These are phyloP conservation scores for Lanzia echinophila DNA, from an alignment of 2,329 filamentous ascomycete genomes.

Conservation along the genomic window DNA sequence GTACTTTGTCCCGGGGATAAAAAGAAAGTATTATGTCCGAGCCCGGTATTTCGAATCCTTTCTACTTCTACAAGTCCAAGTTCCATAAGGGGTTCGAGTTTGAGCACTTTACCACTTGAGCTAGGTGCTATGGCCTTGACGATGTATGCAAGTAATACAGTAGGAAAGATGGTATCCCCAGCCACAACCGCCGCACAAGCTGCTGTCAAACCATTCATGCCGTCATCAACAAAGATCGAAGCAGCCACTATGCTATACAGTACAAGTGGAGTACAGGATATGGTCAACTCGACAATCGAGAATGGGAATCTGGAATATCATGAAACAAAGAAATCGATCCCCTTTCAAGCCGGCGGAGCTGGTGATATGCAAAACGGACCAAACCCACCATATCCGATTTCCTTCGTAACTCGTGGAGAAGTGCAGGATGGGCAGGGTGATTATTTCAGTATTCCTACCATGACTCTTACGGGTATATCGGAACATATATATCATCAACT, in stretches of 20 bases:
- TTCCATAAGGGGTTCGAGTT: constrained; percentile 56
- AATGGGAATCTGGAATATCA: constrained; percentile 35
- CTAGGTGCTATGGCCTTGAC: constrained; percentile 52
- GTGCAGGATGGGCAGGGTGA: constrained; percentile 23
- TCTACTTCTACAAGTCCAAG: constrained; percentile 56
- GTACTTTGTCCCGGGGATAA: constrained; percentile 51
- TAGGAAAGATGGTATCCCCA: constrained; percentile 40
- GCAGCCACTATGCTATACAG: constrained; percentile 32
- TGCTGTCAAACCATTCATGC: constrained; percentile 31
- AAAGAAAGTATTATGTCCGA: constrained; percentile 55
- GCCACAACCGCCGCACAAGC: constrained; percentile 38
- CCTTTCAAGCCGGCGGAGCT: constrained; percentile 32
- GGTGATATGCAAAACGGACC: constrained; percentile 42
- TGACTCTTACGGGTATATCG: constrained; percentile 46
- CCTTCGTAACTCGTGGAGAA: constrained; percentile 45
- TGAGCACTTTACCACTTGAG: constrained; percentile 59
- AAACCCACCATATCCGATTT: constrained; percentile 45
- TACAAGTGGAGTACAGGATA: constrained; percentile 22
- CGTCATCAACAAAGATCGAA: constrained; percentile 25
- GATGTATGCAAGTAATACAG: constrained; percentile 30
- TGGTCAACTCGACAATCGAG: constrained; percentile 26
- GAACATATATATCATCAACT: constrained; percentile 48
- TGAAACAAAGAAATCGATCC: constrained; percentile 30
- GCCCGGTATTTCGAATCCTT: constrained; percentile 62
- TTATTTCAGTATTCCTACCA: constrained; percentile 44